Base-by-base conservation (phyloP, 2,329 filamentous ascomycete species). In the Exserohilum rostratum region DNA sequence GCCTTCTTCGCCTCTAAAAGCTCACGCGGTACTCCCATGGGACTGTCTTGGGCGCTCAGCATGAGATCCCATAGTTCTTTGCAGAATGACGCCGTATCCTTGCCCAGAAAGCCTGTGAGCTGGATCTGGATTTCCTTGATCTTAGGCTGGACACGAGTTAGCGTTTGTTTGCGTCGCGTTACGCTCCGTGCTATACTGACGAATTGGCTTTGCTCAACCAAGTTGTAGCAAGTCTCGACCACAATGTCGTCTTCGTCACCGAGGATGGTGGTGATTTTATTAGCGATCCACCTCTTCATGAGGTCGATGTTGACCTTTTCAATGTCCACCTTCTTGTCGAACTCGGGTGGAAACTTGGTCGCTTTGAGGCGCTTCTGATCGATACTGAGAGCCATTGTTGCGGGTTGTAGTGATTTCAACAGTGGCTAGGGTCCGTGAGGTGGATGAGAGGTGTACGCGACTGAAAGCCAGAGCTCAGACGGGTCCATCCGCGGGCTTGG, bases 251-350 rank as follows among this genome's bases (percentile, higher is more conserved):
- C 95, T 67, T 99, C 95, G 65, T 85, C 90, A n/a, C 90, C 90
- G 37, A 98, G 80, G 43, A 98, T 93, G 53, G 91, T 88, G 20
- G 89, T 90, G 52, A 99, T 91, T 74, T 89, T 90, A 68, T 88
- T 86, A 4, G 91, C 90, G 73, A 98, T 97, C 95, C 95, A 99
- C 81, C 92, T 97, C 83, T 97, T 97, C 87, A 99, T 96, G 51
- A 99, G 90, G 76, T 96, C 91, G 46, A 96, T 82, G 73, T 99
- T 97, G 76, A 99, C 92, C 80, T 98, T 98, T 66, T 88, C 86
- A 86, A 96, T 96, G 80, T 99, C 93, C 62, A 99, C 95, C 80
- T 97, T 97, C 74, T 90, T 87, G 72, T 85, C 93, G 79, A 98
- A 99, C 72, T 97, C 92, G 6, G 88, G 84, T 40, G 95, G 95